Base-by-base conservation (phyloP, 1,284 basidiomycete species). In the Cryptococcus sp. region DNA sequence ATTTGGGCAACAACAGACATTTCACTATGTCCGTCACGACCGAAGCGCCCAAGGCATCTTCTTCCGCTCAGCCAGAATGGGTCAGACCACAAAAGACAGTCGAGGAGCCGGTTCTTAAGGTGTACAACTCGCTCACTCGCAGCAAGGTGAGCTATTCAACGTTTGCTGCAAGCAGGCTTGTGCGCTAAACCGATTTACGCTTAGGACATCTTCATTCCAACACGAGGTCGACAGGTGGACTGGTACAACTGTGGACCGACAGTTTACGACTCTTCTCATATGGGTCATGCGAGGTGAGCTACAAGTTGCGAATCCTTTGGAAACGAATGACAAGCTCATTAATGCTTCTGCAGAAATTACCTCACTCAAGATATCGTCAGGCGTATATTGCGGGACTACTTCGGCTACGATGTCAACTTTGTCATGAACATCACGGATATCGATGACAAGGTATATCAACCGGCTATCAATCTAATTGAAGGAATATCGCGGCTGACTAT, bases 171-270 rank as follows among this genome's bases (percentile, higher is more conserved):
- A 13, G 6, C 17, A 54, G 45, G 17, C 43, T 15, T 20, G 23
- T 11, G 3, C 57, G 52, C 55, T 53, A 43, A 59, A 15, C 20
- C 7, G 40, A 53, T 55, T 57, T 55, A 65, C 20, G 11, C 10
- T 11, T 43, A 90, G 87, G 90, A 86, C 61, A 88, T 89, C 60
- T 98, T 99, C 66, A 80, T 92, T 15, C 88, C 95, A 10, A 85
- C 81, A 59, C 83, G 88, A 63, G 91, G 89, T 0, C 85, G 86
- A n/a, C 86, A 87, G 69, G 88, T 99, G 19, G 96, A 96, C 72
- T 99, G 96, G 96, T 98, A 98, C 78, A 97, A 95, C 76, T 97
- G 94, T 73, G 94, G 96, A 7, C 96, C 96, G n/a, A 99, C 96
- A 1, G 96, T 99, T 7, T 99, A 99, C 77, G 96, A 99, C 83